These are phyloP conservation scores for Peniophora sp. DNA, from an alignment of 1,284 basidiomycete genomes.

Conservation along the genomic window DNA sequence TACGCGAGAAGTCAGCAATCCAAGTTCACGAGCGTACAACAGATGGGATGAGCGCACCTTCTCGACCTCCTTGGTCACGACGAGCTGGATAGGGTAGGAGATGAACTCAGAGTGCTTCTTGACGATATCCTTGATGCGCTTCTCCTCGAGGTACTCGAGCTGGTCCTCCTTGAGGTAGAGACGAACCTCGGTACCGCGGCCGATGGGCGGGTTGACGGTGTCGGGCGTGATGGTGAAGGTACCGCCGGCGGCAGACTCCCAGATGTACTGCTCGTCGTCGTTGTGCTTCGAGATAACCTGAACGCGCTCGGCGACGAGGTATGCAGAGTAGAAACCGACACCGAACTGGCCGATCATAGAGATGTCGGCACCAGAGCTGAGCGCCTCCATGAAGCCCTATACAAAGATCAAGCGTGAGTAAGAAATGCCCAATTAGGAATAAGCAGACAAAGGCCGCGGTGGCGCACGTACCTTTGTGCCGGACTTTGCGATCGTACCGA, in stretches of 20 bases:
- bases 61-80: conserved; percentile 98
- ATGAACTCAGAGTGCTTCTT: conserved; percentile 99
- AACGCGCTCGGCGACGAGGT: conserved; percentile 97
- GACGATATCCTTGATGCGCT: conserved; percentile 98
- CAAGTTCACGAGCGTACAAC: conserved; percentile 4
- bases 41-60: conserved; percentile 47
- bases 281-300: conserved; percentile 99
- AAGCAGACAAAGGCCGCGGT: conserved; percentile 3
- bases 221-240: conserved; percentile 99
- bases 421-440: conserved; percentile 6
- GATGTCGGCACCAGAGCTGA: conserved; percentile 94
- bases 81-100: conserved; percentile 98
- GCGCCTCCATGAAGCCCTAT: conserved; percentile 95
- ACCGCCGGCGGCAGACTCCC: conserved; percentile 99
- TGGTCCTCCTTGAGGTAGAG: conserved; percentile 99
- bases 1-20: conserved; percentile 67
- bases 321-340: conserved; percentile 99
- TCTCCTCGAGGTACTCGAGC: conserved; percentile 98
- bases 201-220: conserved; percentile 82
- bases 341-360: conserved; percentile 93
- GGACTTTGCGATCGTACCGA: conserved; percentile 99
- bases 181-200: conserved; percentile 93
- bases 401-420: conserved; percentile 1
- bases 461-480: conserved; percentile 66
- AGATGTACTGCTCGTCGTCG: conserved; percentile 99